These are phyloP conservation scores for Claviceps sp. DNA, from an alignment of 2,329 filamentous ascomycete species.

Conservation along the genomic window DNA sequence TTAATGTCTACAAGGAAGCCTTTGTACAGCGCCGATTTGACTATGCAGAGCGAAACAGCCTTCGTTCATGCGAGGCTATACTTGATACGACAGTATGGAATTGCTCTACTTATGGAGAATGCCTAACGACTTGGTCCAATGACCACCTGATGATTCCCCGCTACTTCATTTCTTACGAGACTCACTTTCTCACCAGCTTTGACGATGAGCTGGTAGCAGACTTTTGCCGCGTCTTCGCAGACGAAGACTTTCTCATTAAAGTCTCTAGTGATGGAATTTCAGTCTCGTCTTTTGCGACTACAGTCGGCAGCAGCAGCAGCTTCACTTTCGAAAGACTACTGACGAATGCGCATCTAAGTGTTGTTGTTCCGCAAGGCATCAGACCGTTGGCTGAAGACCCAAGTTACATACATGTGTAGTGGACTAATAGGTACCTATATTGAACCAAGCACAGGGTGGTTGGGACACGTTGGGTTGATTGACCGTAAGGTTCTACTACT, in stretches of 20 bases:
- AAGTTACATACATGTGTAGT: too few relatives aligned
- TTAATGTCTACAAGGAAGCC: conserved; percentile 3
- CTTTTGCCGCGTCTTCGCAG: neutral
- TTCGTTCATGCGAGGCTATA: neutral
- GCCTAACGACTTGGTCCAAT: conserved; percentile 1
- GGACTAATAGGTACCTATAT: too few relatives aligned
- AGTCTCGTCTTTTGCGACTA: neutral
- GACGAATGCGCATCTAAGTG: neutral
- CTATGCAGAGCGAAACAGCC: neutral
- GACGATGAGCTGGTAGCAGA: neutral
- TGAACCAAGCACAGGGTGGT: too few relatives aligned
- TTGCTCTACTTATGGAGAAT: too few relatives aligned
- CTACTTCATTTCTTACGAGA: neutral
- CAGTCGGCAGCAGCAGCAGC: neutral
- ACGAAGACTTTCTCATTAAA: conserved; percentile 3
- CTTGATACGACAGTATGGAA: too few relatives aligned
- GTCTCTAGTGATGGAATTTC: neutral
- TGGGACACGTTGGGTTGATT: too few relatives aligned
- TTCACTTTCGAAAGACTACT: neutral
- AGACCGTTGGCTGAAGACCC: neutral
- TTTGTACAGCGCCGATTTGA: conserved; percentile 2
- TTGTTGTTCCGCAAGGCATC: neutral
- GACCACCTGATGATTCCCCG: neutral
- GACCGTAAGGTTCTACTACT: too few relatives aligned
- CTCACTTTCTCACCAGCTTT: too few relatives aligned